These are phyloP conservation scores for Rhododendron henanense DNA, from an alignment of 148 eudicot species.

Conservation along the genomic window DNA sequence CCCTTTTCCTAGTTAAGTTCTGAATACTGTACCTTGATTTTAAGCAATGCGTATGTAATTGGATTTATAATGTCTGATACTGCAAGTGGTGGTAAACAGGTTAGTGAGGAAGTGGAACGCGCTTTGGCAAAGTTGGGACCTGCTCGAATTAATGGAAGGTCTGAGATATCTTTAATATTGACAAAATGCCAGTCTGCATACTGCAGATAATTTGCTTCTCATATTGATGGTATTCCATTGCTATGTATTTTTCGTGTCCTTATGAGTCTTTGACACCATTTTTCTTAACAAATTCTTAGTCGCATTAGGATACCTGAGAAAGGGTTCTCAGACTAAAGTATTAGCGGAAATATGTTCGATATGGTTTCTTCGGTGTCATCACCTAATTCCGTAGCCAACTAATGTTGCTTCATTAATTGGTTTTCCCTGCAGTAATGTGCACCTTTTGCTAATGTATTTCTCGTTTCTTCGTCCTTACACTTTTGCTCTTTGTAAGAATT, in stretches of 20 bases:
- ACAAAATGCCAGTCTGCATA: background rate
- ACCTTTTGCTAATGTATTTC: background rate
- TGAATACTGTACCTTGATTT: background rate
- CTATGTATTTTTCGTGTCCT: background rate
- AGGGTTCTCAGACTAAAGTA: background rate
- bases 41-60: background rate
- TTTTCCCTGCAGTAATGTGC: background rate
- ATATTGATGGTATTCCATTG: background rate
- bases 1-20: background rate
- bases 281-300: background rate
- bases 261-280: background rate
- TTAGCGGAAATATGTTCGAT: background rate
- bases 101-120: constrained; percentile 85
- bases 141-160: constrained; percentile 60
- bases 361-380: background rate
- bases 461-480: background rate
- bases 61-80: background rate
- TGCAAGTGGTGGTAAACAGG: constrained; percentile 36
- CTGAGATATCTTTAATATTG: constrained; percentile 9
- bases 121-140: constrained; percentile 83
- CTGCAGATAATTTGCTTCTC: background rate
- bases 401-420: background rate
- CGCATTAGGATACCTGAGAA: background rate
- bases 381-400: background rate
- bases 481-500: background rate